Base-by-base conservation (phyloP, 352 stramenopile genomes). In the Phytopythium helicoides region DNA sequence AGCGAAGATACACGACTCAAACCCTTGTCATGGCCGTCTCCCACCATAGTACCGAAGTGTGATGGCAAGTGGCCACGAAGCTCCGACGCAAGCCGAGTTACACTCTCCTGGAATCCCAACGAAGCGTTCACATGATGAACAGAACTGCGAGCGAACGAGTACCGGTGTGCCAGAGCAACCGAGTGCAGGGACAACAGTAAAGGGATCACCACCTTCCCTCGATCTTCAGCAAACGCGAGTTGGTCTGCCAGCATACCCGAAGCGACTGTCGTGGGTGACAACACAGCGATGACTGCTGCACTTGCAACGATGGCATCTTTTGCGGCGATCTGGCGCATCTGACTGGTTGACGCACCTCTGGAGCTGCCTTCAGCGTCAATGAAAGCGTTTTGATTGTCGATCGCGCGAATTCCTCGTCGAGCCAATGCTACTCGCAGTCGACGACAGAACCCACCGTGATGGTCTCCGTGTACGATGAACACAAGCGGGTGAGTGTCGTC, bases 121-220 rank as follows among this genome's bases (percentile, higher is more conserved):
- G 79, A 88, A 39, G 72, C 66, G 49, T 92, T 92, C 49, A 94
- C 89, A 39, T 94, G 83, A 38, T 92, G 79, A 23, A 92, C 60
- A 42, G 86, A 58, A 23, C 76, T 87, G 3, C 83, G 68, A 15
- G 81, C 89, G 47, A 94, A 87, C 6, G 83, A 90, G 59, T 94
- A 94, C 10, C 79, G 75, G 53, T 90, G 87, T 23, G 81, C 83
- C 9, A 89, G 45, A 39, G 90, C 81, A 15, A 94, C 65, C 4
- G 68, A 74, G 41, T 92, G 81, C 28, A 89, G 51, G 39, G 84
- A 94, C 34, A 94, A 56, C 50, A 94, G 52, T 28, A 91, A 54
- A 9, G 82, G 85, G 6, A 94, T 60, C 33, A 93, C 71, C 14
- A 86, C 51, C 52, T 90, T 94, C 14, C 70, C 74, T 16, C 76